phyloP scores from a whole-genome alignment of 176 grass and related monocot species.

The Hyparrhenia diplandra region DNA sequence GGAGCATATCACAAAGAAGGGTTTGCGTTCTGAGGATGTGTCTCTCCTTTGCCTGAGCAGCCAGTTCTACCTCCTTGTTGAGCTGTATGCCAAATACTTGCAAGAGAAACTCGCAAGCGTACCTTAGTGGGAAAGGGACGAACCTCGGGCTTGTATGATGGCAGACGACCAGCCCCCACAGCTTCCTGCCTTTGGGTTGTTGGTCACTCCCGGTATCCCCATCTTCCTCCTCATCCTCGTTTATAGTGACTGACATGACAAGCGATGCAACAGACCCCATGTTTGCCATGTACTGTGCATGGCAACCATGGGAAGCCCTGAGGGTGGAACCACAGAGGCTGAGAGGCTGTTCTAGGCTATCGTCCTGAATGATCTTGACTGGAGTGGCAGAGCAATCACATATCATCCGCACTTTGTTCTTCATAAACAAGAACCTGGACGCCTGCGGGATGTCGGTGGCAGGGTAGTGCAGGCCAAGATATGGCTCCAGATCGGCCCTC shows the following conservation, averaged over 20 bases:
- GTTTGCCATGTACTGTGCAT: slow-evolving; percentile 94
- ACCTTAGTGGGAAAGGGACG: slow-evolving; percentile 86
- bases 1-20: slow-evolving; percentile 93
- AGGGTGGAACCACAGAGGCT: slow-evolving; percentile 83
- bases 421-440: slow-evolving; percentile 93
- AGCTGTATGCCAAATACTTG: slow-evolving; percentile 92
- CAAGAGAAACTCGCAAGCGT: slow-evolving; percentile 93
- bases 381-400: slow-evolving; percentile 62
- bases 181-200: slow-evolving; percentile 62
- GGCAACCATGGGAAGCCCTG: slow-evolving; percentile 83
- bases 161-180: slow-evolving; percentile 90
- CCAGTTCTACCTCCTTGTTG: slow-evolving; percentile 84
- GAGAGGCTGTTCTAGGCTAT: slow-evolving; percentile 53
- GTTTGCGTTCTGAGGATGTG: slow-evolving; percentile 84
- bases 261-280: slow-evolving; percentile 91
- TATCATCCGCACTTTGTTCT: slow-evolving; percentile 97
- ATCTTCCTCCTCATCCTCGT: slow-evolving; percentile 67
- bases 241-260: slow-evolving; percentile 89
- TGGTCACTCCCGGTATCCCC: slow-evolving; percentile 32
- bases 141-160: slow-evolving; percentile 85
- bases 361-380: slow-evolving; percentile 79
- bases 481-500: slow-evolving; percentile 83
- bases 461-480: slow-evolving; percentile 92
- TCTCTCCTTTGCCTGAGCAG: slow-evolving; percentile 81
- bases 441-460: slow-evolving; percentile 92